Conservation (phyloP, 1,284 basidiomycete genomes). For the Xanthoconium separans region DNA sequence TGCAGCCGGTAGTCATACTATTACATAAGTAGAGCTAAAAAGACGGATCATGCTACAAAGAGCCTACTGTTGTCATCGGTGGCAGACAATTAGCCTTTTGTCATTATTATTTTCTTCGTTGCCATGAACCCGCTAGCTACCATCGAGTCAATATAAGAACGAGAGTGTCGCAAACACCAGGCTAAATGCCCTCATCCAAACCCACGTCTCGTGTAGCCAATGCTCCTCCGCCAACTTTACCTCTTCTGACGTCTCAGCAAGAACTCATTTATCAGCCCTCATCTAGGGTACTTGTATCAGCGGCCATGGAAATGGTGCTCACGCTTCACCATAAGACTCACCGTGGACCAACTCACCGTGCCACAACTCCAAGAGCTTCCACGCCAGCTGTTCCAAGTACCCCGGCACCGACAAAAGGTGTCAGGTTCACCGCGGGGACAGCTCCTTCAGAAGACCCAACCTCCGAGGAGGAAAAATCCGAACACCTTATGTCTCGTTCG, state of each 20-base stretch:
- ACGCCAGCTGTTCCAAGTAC: too few species aligned
- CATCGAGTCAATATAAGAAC: neutral
- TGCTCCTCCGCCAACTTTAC: neutral
- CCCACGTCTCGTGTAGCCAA: neutral
- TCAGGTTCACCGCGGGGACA: too few species aligned
- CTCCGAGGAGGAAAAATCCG: too few species aligned
- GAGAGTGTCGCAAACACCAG: neutral
- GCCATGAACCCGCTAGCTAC: neutral
- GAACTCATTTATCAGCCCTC: neutral
- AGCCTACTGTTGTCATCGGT: too few species aligned
- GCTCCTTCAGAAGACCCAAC: too few species aligned
- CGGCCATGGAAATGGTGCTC: neutral
- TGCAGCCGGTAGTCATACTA: neutral
- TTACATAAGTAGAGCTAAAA: neutral
- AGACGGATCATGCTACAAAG: neutral
- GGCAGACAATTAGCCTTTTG: neutral
- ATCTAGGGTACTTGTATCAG: neutral
- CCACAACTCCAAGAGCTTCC: too few species aligned
- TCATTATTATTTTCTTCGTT: neutral
- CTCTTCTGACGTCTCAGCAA: neutral
- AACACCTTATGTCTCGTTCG: too few species aligned
- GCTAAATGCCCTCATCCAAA: neutral
- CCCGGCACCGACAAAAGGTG: too few species aligned
- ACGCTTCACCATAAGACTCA: neutral
- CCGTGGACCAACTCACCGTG: neutral